Conservation (phyloP, 148 eudicot genomes). For the Silene uniflora region DNA sequence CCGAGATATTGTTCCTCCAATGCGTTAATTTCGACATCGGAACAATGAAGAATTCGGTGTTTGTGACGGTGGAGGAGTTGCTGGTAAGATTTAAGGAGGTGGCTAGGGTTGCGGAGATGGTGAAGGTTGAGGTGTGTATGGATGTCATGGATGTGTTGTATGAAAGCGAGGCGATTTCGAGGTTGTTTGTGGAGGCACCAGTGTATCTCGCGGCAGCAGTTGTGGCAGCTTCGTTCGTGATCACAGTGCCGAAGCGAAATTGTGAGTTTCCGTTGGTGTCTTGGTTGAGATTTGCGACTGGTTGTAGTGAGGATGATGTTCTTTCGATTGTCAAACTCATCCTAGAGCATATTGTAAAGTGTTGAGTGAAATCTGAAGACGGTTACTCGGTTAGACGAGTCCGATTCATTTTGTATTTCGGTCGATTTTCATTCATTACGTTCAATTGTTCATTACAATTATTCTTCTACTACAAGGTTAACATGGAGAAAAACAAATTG, state of each 20-base stretch:
- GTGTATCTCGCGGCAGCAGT: constrained; percentile 46
- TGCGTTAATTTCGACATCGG: constrained; percentile 63
- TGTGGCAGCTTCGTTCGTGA: constrained; percentile 52
- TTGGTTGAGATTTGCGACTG: constrained; percentile 51
- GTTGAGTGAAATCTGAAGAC: not conserved
- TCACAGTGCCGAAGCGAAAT: constrained; percentile 58
- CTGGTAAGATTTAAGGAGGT: constrained; percentile 52
- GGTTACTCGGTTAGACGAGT: not conserved
- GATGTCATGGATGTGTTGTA: constrained; percentile 82
- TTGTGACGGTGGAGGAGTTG: constrained; percentile 54
- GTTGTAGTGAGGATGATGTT: constrained; percentile 30
- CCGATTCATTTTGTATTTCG: not conserved
- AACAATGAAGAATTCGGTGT: constrained; percentile 36
- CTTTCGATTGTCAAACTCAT: constrained; percentile 21
- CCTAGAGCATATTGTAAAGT: constrained; percentile 18
- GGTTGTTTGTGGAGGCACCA: constrained; percentile 35
- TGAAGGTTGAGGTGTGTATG: constrained; percentile 64
- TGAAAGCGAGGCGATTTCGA: constrained; percentile 50
- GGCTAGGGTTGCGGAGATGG: constrained; percentile 51
- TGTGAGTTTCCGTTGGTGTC: constrained; percentile 74
- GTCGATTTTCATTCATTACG: not conserved
- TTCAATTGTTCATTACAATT: constrained; percentile 2
- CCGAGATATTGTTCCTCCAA: constrained; percentile 48
- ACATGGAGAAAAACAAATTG: not conserved
- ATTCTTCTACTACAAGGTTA: not conserved